Evolutionary conservation across 2,329 filamentous ascomycete species (phyloP), one percentile per base, ranked within the genome.

Genomic region (Talaromyces sp.): DNA sequence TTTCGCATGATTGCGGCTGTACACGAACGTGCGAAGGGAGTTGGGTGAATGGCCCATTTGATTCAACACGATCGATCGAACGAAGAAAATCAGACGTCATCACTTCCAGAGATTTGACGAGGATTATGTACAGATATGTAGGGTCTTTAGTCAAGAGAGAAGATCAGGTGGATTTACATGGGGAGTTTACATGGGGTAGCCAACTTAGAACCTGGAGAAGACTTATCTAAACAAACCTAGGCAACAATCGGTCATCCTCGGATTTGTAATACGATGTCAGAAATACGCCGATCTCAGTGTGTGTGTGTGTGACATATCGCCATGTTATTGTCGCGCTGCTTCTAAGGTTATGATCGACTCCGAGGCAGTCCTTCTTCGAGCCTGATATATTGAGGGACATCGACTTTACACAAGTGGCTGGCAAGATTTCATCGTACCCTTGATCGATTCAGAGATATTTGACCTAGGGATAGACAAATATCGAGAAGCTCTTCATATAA

Each of bases 211-310:
- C 46, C 25, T 50, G 25, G 25, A 50, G 46, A 50, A 50, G 25
- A n/a, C 7, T 50, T 50, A n/a, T 23, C 7, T 21, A 21, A 28
- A 31, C 1, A 31, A 7, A 50, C 9, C 23, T 11, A 31, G 46
- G 46, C 46, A 50, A 11, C 46, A 5, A 3, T 50, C 23, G 25
- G 9, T 11, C 14, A n/a, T 8, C 11, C 25, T 31, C 28, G 12
- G 46, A 50, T 50, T 50, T 50, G 46, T 50, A 50, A 50, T 31
- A 31, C 28, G 46, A 50, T 50, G 25, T 50, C 25, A n/a, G 28
- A 50, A 7, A 28, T 21, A 23, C 12, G 16, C 46, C 14, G 28
- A 16, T 48, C 23, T 48, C 11, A 48, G 5, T 48, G 12, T 14
- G n/a, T n/a, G n/a, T n/a, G n/a, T n/a, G n/a, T n/a, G n/a, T n/a